Evolutionary conservation across 176 grass and related monocot genomes (phyloP).

Genomic region (Luzula sylvatica): DNA sequence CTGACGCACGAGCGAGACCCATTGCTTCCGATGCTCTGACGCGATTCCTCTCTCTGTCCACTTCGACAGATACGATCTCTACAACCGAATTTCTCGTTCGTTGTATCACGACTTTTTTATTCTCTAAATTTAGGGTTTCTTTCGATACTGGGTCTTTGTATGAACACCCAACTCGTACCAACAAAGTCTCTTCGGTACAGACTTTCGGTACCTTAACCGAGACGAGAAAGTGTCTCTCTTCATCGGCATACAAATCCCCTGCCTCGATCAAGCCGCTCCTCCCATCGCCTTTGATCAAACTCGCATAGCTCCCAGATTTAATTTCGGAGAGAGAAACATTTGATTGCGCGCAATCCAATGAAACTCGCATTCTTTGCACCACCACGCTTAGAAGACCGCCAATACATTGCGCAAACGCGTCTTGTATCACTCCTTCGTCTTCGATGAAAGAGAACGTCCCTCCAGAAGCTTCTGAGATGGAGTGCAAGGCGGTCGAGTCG

Average conservation of each 20-base stretch:
- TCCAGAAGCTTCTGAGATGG: constrained; percentile 72
- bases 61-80: constrained; percentile 49
- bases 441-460: constrained; percentile 98
- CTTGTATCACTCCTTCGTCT: constrained; percentile 82
- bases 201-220: constrained; percentile 34
- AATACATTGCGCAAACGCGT: constrained; percentile 97
- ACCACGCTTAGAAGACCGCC: constrained; percentile 85
- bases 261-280: constrained; percentile 47
- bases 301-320: constrained; percentile 73
- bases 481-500: constrained; percentile 63
- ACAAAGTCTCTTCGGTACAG: constrained; percentile 27
- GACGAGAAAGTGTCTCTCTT: constrained; percentile 79
- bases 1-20: constrained; percentile 40
- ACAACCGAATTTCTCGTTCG: constrained; percentile 18
- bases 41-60: constrained; percentile 77
- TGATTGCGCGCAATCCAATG: constrained; percentile 47
- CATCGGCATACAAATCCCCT: constrained; percentile 77
- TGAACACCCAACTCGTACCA: constrained; percentile 51
- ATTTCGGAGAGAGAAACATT: constrained; percentile 53
- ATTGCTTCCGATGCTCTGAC: constrained; percentile 54
- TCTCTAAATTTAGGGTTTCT: constrained; percentile 39
- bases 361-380: constrained; percentile 51
- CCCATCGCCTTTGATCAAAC: constrained; percentile 47
- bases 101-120: constrained; percentile 47
- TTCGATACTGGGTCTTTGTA: constrained; percentile 65